Conservation (phyloP, 345 rosid genomes). For the Brassica napus region DNA sequence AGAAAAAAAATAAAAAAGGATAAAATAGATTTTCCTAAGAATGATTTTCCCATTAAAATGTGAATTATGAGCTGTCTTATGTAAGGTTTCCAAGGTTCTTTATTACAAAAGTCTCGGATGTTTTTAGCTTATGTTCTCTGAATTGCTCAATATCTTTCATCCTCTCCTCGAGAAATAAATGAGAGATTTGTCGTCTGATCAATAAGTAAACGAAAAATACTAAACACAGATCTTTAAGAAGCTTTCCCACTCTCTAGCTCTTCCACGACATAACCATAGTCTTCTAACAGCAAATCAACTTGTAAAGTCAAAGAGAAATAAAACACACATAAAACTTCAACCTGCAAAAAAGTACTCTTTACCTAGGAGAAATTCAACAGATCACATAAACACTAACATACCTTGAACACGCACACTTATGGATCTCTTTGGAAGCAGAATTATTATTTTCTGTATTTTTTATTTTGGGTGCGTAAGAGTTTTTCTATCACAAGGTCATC, state of each 20-base stretch:
- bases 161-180: not conserved
- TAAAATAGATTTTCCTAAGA: not conserved
- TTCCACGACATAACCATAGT: not conserved
- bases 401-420: slow-evolving; percentile 11
- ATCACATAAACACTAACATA: slow-evolving; percentile 16
- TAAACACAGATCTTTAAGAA: not conserved
- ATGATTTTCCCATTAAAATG: not conserved
- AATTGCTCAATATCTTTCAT: not conserved
- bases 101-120: not conserved
- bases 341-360: not conserved
- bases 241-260: slow-evolving; percentile 9
- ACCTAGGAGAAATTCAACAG: not conserved
- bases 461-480: not conserved
- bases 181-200: slow-evolving; percentile 4
- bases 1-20: not conserved
- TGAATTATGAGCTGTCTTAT: not conserved
- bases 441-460: not conserved
- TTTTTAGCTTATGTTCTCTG: not conserved
- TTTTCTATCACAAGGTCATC: slow-evolving; percentile 18
- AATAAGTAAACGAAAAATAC: not conserved
- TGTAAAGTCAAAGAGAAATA: not conserved
- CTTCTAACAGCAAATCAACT: not conserved
- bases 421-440: slow-evolving; percentile 14
- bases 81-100: not conserved
- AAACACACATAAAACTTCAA: not conserved